Evolutionary conservation across 495 filamentous ascomycete species (phyloP).

Genomic region (Cudoniella acicularis): DNA sequence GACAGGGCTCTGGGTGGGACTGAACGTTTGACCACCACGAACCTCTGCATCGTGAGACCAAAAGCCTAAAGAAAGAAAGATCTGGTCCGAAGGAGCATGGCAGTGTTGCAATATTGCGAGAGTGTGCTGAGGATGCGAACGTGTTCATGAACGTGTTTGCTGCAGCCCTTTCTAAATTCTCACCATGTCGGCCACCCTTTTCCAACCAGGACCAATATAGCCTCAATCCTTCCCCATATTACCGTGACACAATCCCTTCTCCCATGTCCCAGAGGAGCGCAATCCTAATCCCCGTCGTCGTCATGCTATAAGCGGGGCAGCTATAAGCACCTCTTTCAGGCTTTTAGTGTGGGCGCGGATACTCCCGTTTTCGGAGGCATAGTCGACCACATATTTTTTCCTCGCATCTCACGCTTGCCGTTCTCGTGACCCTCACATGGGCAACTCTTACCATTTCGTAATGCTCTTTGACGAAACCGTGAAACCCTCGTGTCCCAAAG

Average conservation of each 20-base stretch:
- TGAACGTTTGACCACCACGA: not conserved
- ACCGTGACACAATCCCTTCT: not conserved
- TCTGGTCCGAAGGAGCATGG: not conserved
- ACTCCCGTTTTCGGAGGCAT: constrained; percentile 18
- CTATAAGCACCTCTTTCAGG: constrained; percentile 1
- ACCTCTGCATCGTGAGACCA: not conserved
- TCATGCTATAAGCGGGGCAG: constrained; percentile 8
- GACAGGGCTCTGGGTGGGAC: not conserved
- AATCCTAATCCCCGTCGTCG: not conserved
- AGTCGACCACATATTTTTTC: not conserved
- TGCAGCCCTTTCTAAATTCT: not conserved
- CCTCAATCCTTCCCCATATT: constrained; percentile 11
- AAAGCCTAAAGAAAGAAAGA: not conserved
- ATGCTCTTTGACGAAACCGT: constrained; percentile 8
- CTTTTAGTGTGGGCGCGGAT: constrained; percentile 5
- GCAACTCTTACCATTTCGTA: not conserved
- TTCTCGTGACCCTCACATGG: constrained; percentile 26
- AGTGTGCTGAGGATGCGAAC: not conserved
- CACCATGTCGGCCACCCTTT: not conserved
- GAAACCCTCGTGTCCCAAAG: constrained; percentile 21
- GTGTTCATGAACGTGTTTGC: not conserved
- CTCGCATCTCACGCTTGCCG: constrained; percentile 1
- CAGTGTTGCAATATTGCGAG: not conserved
- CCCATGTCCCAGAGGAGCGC: not conserved
- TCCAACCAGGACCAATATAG: constrained; percentile 4